Conservation (phyloP, 768 basidiomycete genomes). For the Phaeotremella fagi region DNA sequence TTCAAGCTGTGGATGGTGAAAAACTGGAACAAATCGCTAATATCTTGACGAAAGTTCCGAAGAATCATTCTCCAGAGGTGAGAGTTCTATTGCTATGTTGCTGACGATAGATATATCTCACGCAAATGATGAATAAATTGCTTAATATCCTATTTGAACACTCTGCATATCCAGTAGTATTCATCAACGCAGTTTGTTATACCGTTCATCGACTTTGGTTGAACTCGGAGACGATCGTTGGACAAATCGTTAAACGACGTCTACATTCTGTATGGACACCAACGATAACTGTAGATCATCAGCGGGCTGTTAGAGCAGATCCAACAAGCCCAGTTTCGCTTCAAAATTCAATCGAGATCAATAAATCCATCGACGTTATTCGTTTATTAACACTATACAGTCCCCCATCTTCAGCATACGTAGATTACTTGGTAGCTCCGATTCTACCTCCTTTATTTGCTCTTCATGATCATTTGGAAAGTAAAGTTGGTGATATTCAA, state of each 20-base stretch:
- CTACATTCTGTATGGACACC: slow-evolving; percentile 19
- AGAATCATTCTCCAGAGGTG: slow-evolving; percentile 58
- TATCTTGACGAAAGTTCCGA: slow-evolving; percentile 63
- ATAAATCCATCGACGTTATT: slow-evolving; percentile 44
- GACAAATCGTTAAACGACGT: slow-evolving; percentile 5
- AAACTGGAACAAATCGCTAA: slow-evolving; percentile 69
- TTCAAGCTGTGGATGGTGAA: slow-evolving; percentile 23
- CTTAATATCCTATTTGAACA: slow-evolving; percentile 9
- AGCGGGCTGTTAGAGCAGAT: background rate
- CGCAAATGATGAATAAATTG: slow-evolving; percentile 10
- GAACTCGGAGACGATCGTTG: slow-evolving; percentile 6
- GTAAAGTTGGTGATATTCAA: no score
- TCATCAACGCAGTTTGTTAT: slow-evolving; percentile 26
- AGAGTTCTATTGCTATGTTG: slow-evolving; percentile 20
- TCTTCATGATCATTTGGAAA: slow-evolving; percentile 58
- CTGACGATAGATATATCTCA: slow-evolving; percentile 12
- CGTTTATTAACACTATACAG: slow-evolving; percentile 61
- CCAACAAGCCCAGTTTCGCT: slow-evolving; percentile 53
- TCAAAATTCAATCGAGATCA: slow-evolving; percentile 52
- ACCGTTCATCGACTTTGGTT: slow-evolving; percentile 14
- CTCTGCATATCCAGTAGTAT: slow-evolving; percentile 9
- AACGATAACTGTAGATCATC: background rate
- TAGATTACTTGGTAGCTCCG: slow-evolving; percentile 63
- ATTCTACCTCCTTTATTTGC: slow-evolving; percentile 65
- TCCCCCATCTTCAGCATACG: slow-evolving; percentile 69